Percentiles rank a stretch among this genome's conserved stretches.
These are phyloP conservation scores for Cicer cuneatum DNA, from an alignment of 306 rosid genomes.

Conservation along the genomic window DNA sequence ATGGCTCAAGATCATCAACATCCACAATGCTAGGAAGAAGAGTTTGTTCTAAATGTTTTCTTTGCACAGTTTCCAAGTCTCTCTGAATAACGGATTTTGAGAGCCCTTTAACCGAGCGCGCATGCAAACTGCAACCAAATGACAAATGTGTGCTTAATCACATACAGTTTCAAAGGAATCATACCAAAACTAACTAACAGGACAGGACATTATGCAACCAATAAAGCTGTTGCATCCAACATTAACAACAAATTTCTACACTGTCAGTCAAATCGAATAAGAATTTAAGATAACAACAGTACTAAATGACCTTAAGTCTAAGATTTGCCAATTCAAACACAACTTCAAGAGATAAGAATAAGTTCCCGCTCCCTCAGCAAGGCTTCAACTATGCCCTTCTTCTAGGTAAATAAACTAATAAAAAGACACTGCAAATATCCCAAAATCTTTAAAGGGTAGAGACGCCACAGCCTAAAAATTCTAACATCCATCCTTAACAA, in stretches of 20 bases:
- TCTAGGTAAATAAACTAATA: background rate
- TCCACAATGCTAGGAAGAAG: constrained; percentile 79
- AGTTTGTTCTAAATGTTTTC: constrained; percentile 71
- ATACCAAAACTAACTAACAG: constrained; percentile 31
- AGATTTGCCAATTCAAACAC: constrained; percentile 30
- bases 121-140: constrained; percentile 63
- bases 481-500: constrained; percentile 15
- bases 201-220: constrained; percentile 29
- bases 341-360: constrained; percentile 28
- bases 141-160: constrained; percentile 48
- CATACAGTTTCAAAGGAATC: constrained; percentile 42
- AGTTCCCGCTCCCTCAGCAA: constrained; percentile 21
- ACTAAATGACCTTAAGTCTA: constrained; percentile 24
- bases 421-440: constrained; percentile 7
- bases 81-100: constrained; percentile 72
- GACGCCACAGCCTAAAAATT: constrained; percentile 1
- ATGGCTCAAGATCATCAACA: constrained; percentile 64
- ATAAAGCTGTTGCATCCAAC: constrained; percentile 36
- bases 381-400: background rate
- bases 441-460: constrained; percentile 9
- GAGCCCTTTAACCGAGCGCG: constrained; percentile 62
- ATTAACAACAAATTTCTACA: constrained; percentile 25
- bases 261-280: background rate
- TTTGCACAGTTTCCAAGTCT: constrained; percentile 79
- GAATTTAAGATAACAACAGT: constrained; percentile 13